These are phyloP conservation scores for Hypoxylon sp. DNA, from an alignment of 2,329 filamentous ascomycete genomes.

Conservation along the genomic window DNA sequence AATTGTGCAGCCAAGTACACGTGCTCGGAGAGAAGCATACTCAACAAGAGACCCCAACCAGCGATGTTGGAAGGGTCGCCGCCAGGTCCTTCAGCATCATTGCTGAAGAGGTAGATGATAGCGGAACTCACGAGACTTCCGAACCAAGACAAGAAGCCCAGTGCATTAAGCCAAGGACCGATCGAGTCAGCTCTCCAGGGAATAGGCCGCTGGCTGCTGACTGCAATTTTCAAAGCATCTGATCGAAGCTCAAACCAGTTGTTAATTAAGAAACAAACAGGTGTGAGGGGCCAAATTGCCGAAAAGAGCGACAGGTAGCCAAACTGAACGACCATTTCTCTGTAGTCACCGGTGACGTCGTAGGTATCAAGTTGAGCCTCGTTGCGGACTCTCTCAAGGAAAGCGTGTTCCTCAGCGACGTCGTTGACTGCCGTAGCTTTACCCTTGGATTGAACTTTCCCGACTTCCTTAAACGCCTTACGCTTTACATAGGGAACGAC, in stretches of 20 bases:
- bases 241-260: conserved; percentile 96
- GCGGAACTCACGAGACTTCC: conserved; percentile 90
- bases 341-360: conserved; percentile 89
- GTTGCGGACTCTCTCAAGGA: conserved; percentile 84
- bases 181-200: conserved; percentile 94
- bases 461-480: conserved; percentile 82
- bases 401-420: conserved; percentile 81
- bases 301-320: conserved; percentile 91
- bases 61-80: conserved; percentile 79
- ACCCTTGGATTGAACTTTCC: conserved; percentile 76
- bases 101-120: conserved; percentile 89
- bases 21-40: conserved; percentile 90
- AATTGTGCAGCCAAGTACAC: conserved; percentile 85
- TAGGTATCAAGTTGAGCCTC: conserved; percentile 88
- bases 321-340: conserved; percentile 92
- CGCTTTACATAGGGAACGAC: conserved; percentile 89
- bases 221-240: conserved; percentile 94
- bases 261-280: conserved; percentile 90
- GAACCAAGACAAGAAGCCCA: conserved; percentile 94
- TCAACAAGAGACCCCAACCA: conserved; percentile 84
- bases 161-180: conserved; percentile 88
- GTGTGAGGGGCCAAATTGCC: conserved; percentile 94
- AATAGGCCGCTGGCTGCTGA: conserved; percentile 89
- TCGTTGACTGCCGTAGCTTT: conserved; percentile 69
- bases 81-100: conserved; percentile 74